These are phyloP conservation scores for Starmerella bacillaris DNA, from an alignment of 805 yeast species.

Conservation along the genomic window DNA sequence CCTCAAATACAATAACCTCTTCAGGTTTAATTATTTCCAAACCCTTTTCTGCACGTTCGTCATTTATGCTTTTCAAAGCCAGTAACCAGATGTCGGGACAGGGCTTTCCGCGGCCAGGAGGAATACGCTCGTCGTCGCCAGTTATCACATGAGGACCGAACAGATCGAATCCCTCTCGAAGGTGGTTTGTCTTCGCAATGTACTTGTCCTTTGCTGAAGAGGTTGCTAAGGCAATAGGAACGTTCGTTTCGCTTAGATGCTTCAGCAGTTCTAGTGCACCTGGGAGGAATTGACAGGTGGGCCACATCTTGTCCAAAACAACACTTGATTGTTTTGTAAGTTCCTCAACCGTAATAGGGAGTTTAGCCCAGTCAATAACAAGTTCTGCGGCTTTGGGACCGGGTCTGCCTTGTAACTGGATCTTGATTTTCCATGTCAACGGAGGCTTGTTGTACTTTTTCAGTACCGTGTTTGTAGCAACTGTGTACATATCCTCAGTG, in stretches of 20 bases:
- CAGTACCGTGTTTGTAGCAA: conserved; percentile 49
- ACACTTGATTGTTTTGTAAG: conserved; percentile 34
- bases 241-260: conserved; percentile 30
- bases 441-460: conserved; percentile 58
- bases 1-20: conserved; percentile 85
- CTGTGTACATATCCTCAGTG: conserved; percentile 83
- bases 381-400: conserved; percentile 54
- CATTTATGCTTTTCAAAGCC: conserved; percentile 56
- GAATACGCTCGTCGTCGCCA: conserved; percentile 76
- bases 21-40: conserved; percentile 39
- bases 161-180: conserved; percentile 40
- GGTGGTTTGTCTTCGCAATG: conserved; percentile 54
- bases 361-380: conserved; percentile 47
- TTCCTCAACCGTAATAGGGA: conserved; percentile 54
- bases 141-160: conserved; percentile 59
- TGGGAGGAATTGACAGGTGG: conserved; percentile 47
- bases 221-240: conserved; percentile 85
- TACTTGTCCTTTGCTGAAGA: conserved; percentile 51
- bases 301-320: conserved; percentile 45
- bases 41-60: conserved; percentile 28
- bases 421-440: conserved; percentile 73
- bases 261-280: conserved; percentile 63
- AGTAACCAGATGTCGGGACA: conserved; percentile 80
- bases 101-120: conserved; percentile 82
- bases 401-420: conserved; percentile 78